phyloP scores from a whole-genome alignment of 352 stramenopile genomes.

The Globisporangium heterothallicum region DNA sequence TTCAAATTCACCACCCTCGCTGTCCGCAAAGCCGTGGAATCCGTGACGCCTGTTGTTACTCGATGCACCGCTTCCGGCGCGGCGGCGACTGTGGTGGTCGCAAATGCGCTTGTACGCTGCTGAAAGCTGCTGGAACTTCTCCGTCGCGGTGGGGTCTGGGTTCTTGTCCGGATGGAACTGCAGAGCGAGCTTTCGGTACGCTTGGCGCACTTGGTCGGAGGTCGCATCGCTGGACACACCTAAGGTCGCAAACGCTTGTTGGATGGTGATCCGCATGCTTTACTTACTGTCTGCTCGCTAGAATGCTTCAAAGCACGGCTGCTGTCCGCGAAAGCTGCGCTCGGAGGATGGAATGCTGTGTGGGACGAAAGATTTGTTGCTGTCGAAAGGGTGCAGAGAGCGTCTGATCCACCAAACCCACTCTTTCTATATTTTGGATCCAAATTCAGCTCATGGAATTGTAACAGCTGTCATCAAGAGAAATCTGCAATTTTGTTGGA shows the following conservation, averaged over 20 bases:
- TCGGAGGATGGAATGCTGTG: not conserved
- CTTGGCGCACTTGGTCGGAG: conserved; percentile 42
- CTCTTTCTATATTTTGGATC: too few relatives aligned
- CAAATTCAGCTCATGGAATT: too few relatives aligned
- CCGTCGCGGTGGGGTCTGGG: conserved; percentile 42
- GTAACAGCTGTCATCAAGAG: too few relatives aligned
- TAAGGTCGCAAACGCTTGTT: conserved; percentile 40
- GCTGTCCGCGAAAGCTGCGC: too few relatives aligned
- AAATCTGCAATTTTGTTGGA: too few relatives aligned
- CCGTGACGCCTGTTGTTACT: not conserved
- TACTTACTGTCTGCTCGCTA: not conserved
- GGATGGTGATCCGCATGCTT: conserved; percentile 28
- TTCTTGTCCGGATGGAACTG: conserved; percentile 77
- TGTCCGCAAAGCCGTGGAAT: not conserved
- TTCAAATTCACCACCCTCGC: conserved; percentile 21
- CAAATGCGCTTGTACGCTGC: conserved; percentile 67
- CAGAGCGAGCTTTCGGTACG: conserved; percentile 58
- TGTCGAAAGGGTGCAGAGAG: too few relatives aligned
- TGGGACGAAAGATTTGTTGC: too few relatives aligned
- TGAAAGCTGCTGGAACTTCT: conserved; percentile 66
- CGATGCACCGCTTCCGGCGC: not conserved
- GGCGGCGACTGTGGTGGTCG: conserved; percentile 30
- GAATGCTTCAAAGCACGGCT: too few relatives aligned
- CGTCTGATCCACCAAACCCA: too few relatives aligned
- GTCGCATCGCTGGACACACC: conserved; percentile 32